Evolutionary conservation across 2,329 filamentous ascomycete species (phyloP).

Genomic region (Penicillium glabrum): DNA sequence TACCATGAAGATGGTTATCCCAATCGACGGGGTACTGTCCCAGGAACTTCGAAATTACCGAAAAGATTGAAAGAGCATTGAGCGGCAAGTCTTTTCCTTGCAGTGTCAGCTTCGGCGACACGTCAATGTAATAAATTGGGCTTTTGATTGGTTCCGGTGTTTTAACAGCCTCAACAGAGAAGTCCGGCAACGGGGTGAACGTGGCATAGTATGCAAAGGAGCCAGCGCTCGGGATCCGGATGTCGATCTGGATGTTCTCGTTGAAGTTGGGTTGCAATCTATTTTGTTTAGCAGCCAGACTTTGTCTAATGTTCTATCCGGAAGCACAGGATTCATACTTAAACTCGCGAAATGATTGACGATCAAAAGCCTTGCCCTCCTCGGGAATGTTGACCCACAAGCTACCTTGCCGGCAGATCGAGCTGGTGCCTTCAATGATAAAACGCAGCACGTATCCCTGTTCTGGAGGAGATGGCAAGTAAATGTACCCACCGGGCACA

Average conservation of each 20-base stretch:
- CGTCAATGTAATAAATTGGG: constrained; percentile 85
- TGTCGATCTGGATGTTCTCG: constrained; percentile 81
- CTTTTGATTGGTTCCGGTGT: constrained; percentile 65
- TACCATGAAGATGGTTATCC: constrained; percentile 84
- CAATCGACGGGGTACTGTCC: constrained; percentile 86
- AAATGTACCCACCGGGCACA: constrained; percentile 86
- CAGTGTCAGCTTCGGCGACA: constrained; percentile 76
- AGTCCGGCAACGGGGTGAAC: constrained; percentile 81
- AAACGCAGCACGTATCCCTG: constrained; percentile 78
- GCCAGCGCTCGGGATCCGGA: constrained; percentile 78
- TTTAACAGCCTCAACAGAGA: constrained; percentile 59
- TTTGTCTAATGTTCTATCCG: neutral
- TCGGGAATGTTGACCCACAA: constrained; percentile 95
- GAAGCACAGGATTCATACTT: constrained; percentile 60
- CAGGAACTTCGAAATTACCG: constrained; percentile 97
- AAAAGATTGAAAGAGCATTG: constrained; percentile 87
- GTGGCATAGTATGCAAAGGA: constrained; percentile 94
- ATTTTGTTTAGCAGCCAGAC: constrained; percentile 18
- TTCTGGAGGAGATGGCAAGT: constrained; percentile 75
- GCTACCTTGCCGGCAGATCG: constrained; percentile 90
- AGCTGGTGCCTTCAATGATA: constrained; percentile 89
- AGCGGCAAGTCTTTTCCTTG: constrained; percentile 74
- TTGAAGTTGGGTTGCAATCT: constrained; percentile 90
- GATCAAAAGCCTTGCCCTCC: constrained; percentile 70
- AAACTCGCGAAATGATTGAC: constrained; percentile 80